These are phyloP conservation scores for Chrysosphaeria jannelii DNA, from an alignment of 2,329 filamentous ascomycete species.

Conservation along the genomic window DNA sequence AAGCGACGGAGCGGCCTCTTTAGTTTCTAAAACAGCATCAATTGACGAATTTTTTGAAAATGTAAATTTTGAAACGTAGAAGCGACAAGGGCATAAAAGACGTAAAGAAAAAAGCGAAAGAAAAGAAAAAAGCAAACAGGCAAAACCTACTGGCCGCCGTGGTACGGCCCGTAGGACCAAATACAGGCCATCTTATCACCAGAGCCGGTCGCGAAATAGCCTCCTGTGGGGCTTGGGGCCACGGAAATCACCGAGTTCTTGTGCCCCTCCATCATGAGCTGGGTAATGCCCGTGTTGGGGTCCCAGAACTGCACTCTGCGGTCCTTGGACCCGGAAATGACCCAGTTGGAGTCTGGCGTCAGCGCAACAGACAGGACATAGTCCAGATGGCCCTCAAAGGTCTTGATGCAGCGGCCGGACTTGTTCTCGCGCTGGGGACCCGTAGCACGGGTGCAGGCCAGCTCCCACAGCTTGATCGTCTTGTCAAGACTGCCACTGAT, in stretches of 20 bases:
- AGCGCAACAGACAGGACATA: constrained; percentile 90
- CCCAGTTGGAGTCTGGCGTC: constrained; percentile 82
- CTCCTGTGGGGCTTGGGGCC: constrained; percentile 65
- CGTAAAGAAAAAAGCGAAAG: too few relatives aligned
- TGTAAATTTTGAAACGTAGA: too few relatives aligned
- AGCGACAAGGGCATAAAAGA: too few relatives aligned
- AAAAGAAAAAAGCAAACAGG: too few relatives aligned
- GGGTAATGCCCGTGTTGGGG: constrained; percentile 67
- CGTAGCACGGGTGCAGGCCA: constrained; percentile 40
- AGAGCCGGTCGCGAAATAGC: constrained; percentile 81
- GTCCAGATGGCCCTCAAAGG: constrained; percentile 92
- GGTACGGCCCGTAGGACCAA: constrained; percentile 44
- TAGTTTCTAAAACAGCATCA: constrained; percentile 14
- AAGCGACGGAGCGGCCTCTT: constrained; percentile 27
- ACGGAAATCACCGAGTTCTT: constrained; percentile 98
- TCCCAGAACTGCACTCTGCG: constrained; percentile 98
- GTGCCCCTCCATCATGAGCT: constrained; percentile 95
- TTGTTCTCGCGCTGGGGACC: constrained; percentile 39
- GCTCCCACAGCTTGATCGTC: constrained; percentile 98
- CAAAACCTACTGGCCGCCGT: too few relatives aligned
- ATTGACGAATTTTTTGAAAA: background rate
- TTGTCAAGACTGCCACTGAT: constrained; percentile 89
- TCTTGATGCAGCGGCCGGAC: constrained; percentile 80
- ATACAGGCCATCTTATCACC: constrained; percentile 95
- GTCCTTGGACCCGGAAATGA: constrained; percentile 91